Percentiles rank a stretch among this genome's conserved stretches.
Evolutionary conservation across 805 yeast species (phyloP).

Genomic region (Schwanniomyces sp.): DNA sequence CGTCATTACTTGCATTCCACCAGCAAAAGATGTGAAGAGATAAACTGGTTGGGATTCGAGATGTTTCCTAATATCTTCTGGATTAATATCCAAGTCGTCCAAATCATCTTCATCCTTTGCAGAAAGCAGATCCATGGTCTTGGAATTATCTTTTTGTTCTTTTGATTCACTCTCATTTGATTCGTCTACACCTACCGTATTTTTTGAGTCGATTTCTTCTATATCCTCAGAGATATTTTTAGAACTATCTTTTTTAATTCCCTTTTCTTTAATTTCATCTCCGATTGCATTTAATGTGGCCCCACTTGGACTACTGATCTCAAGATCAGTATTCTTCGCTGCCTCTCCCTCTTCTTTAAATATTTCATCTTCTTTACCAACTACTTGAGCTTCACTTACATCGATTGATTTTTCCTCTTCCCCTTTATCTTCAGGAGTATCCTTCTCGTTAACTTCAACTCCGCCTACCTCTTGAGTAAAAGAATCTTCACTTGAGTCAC

Average conservation of each 20-base stretch:
- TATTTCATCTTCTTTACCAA: slow-evolving; percentile 5
- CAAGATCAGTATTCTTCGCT: neutral
- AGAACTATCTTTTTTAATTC: slow-evolving; percentile 38
- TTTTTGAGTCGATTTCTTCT: slow-evolving; percentile 7
- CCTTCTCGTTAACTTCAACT: slow-evolving; percentile 1
- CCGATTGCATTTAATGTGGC: slow-evolving; percentile 24
- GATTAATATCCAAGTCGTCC: slow-evolving; percentile 34
- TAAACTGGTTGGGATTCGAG: slow-evolving; percentile 61
- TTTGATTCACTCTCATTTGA: neutral
- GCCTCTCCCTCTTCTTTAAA: slow-evolving; percentile 6
- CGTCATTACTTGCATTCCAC: slow-evolving; percentile 77
- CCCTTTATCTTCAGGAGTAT: slow-evolving; percentile 7
- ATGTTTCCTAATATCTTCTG: slow-evolving; percentile 44
- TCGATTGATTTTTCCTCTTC: neutral
- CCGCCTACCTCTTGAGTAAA: too few relatives aligned
- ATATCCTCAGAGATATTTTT: slow-evolving; percentile 1
- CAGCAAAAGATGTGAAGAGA: slow-evolving; percentile 82
- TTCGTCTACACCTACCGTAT: neutral
- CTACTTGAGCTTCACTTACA: neutral
- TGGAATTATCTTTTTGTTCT: neutral
- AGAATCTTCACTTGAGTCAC: too few relatives aligned
- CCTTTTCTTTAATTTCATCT: slow-evolving; percentile 59
- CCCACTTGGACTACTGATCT: neutral
- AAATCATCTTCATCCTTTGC: slow-evolving; percentile 9
- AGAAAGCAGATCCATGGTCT: neutral